Evolutionary conservation across 192 early-diverging fungal species (phyloP).

Genomic region (Umbelopsis isabellina): DNA sequence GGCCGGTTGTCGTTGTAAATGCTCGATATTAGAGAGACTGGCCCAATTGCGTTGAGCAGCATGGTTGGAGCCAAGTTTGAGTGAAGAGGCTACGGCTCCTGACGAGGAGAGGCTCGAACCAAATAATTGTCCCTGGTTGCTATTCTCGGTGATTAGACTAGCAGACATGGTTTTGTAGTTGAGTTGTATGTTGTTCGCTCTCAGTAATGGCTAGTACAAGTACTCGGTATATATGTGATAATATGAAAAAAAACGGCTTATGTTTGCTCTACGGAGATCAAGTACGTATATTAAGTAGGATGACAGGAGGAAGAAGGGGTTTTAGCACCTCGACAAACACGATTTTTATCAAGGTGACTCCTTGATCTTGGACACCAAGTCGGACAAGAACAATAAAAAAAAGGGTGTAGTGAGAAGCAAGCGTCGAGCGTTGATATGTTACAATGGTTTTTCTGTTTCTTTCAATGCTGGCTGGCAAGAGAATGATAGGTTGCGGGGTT

Average conservation of each 20-base stretch:
- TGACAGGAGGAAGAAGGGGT: conserved; percentile 16
- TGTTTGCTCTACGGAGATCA: too few relatives aligned
- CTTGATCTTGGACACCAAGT: not conserved
- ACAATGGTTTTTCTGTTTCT: not conserved
- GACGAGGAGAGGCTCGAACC: conserved; percentile 1
- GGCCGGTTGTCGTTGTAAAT: not conserved
- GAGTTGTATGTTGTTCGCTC: not conserved
- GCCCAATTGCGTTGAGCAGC: not conserved
- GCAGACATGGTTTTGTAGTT: not conserved
- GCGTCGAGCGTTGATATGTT: not conserved
- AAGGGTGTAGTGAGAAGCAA: not conserved
- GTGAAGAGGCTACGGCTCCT: not conserved
- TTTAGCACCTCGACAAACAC: conserved; percentile 2
- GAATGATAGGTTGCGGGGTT: conserved; percentile 18
- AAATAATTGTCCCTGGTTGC: not conserved
- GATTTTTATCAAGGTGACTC: conserved; percentile 4
- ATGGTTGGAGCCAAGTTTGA: not conserved
- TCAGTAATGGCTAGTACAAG: not conserved
- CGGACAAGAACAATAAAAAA: not conserved
- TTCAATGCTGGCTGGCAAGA: conserved; percentile 14
- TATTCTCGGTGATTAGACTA: conserved; percentile 17
- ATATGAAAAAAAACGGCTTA: too few relatives aligned
- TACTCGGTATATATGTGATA: not conserved
- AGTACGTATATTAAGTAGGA: conserved; percentile 2
- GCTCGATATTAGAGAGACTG: not conserved